Base-by-base conservation (phyloP, 495 filamentous ascomycete species). In the Annulohypoxylon stygium region DNA sequence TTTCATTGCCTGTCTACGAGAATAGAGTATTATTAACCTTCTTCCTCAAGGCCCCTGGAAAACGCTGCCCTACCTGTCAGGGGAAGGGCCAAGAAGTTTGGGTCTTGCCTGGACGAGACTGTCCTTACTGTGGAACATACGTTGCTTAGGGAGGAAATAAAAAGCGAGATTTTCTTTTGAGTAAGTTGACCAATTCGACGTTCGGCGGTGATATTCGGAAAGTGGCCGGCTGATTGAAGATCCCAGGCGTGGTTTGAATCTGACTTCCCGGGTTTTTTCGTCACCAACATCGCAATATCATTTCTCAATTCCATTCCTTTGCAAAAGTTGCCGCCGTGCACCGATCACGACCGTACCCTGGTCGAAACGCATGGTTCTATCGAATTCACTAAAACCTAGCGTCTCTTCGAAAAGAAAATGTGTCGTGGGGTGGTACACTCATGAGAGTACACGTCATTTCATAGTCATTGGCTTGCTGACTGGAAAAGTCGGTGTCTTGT, bases 71-170 rank as follows among this genome's bases (percentile, higher is more conserved):
- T 43, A 78, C 76, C 47, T 83, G 79, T 53, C 77, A 79, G 43
- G 78, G 75, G 18, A 84, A 85, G 45, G 85, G 85, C 39, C 71
- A 80, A 30, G 85, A 86, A 41, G 80, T 85, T 47, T 87, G 85
- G 85, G 84, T 87, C 50, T 79, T 86, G 41, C 83, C 83, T 2
- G 84, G 85, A 43, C 75, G 80, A 41, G 73, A 79, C 18, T 87
- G 85, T 60, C 78, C 77, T 10, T 79, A 82, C 58, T 87, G 85
- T 73, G 78, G 83, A 30, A 86, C 83, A 14, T 75, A 75, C 67
- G 72, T 75, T 60, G 50, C 72, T 43, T 75, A 43, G 37, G 45
- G 37, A 12, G 45, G 11, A 51, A 39, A 39, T 39, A 12, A 43
- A 14, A 43, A 4, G 12, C n/a, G 54, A 74, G 45, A 14, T 23